Conservation (phyloP, 1,139 yeast genomes). For the Blastobotrys indianensis region DNA sequence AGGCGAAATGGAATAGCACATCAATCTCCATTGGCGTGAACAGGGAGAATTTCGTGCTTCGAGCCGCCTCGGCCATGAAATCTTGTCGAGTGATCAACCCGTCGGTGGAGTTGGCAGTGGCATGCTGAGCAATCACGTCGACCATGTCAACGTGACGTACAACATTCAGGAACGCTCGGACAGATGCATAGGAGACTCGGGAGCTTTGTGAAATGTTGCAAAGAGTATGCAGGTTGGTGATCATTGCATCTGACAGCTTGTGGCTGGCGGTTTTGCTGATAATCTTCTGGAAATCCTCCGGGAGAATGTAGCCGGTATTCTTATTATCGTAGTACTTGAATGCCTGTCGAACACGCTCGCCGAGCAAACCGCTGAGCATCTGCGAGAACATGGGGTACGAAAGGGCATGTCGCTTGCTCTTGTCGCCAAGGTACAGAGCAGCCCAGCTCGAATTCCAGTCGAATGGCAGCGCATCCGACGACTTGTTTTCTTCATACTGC, state of each 20-base stretch:
- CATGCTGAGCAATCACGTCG: conserved; percentile 35
- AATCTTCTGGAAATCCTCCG: conserved; percentile 39
- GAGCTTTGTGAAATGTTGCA: conserved; percentile 33
- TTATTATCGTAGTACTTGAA: conserved; percentile 36
- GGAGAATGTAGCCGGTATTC: conserved; percentile 37
- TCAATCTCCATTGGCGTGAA: conserved; percentile 44
- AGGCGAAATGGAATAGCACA: conserved; percentile 40
- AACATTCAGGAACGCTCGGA: conserved; percentile 41
- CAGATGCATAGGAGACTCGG: conserved; percentile 39
- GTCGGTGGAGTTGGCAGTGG: conserved; percentile 31
- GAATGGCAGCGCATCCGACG: conserved; percentile 37
- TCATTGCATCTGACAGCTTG: conserved; percentile 38
- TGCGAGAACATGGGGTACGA: conserved; percentile 41
- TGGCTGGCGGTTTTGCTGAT: conserved; percentile 37
- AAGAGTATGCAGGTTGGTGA: conserved; percentile 36
- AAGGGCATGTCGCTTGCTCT: conserved; percentile 35
- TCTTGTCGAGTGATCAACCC: conserved; percentile 37
- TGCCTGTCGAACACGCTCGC: conserved; percentile 44
- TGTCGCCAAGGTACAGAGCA: conserved; percentile 37
- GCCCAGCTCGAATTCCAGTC: conserved; percentile 43
- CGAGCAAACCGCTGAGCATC: conserved; percentile 41
- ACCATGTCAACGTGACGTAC: conserved; percentile 40
- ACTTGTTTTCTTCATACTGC: conserved; percentile 33
- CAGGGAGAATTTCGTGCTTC: conserved; percentile 37
- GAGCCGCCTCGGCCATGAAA: conserved; percentile 39